These are phyloP conservation scores for Lactarius akahatsu DNA, from an alignment of 768 basidiomycete species.

Conservation along the genomic window DNA sequence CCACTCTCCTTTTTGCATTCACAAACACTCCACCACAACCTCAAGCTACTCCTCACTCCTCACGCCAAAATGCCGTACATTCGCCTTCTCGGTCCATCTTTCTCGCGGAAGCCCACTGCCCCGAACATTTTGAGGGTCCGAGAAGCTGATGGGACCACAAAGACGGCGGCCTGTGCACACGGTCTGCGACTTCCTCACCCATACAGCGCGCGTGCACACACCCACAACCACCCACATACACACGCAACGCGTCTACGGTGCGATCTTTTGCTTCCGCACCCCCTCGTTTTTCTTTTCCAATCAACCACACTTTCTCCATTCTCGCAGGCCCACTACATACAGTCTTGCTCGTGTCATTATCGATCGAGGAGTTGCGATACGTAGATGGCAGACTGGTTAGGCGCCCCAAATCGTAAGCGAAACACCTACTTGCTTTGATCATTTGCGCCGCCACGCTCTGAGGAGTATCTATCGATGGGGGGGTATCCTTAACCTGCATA, in stretches of 20 bases:
- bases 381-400: neutral
- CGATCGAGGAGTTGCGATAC: neutral
- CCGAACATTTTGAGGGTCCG: neutral
- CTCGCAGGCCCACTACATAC: neutral
- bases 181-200: neutral
- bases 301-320: neutral
- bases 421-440: neutral
- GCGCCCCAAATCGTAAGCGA: neutral
- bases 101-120: neutral
- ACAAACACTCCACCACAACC: too few relatives aligned
- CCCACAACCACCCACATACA: neutral
- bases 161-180: neutral
- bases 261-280: neutral
- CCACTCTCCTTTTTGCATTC: neutral
- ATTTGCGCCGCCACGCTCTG: neutral
- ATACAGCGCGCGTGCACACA: neutral
- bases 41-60: neutral
- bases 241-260: neutral
- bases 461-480: neutral
- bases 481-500: neutral
- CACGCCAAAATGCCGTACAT: neutral
- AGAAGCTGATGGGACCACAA: neutral
- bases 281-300: neutral
- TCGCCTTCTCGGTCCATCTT: neutral
- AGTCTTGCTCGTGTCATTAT: neutral